A percentile compares a stretch with the other conserved stretches of the same genome.
Evolutionary conservation across 768 basidiomycete genomes (phyloP).

Genomic region (Trametes maxima): DNA sequence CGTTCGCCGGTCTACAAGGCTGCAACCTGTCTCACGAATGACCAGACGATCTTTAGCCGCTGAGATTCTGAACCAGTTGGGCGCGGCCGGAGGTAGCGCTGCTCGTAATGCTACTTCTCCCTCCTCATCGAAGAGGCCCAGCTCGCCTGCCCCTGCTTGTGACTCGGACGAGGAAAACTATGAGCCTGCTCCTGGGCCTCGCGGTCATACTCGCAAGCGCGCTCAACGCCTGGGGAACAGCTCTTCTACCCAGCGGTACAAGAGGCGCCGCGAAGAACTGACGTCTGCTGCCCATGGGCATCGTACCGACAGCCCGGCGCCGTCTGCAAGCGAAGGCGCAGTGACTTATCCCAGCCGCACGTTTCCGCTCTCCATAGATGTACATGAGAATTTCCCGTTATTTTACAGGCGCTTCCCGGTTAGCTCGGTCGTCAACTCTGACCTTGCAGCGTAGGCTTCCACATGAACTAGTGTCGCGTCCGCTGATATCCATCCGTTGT

Average conservation of each 20-base stretch:
- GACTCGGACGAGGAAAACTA: slow-evolving; percentile 21
- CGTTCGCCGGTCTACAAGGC: not conserved
- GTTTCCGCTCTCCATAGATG: slow-evolving; percentile 52
- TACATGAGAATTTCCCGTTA: slow-evolving; percentile 53
- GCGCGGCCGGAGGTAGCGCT: not conserved
- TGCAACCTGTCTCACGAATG: not conserved
- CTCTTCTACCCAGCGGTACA: not conserved
- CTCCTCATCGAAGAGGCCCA: slow-evolving; percentile 3
- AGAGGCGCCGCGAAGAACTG: not conserved
- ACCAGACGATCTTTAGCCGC: slow-evolving; percentile 4
- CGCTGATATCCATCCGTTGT: not conserved
- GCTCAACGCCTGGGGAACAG: not conserved
- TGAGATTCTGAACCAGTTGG: slow-evolving; percentile 10
- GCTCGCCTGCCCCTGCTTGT: slow-evolving; percentile 1
- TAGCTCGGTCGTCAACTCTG: slow-evolving; percentile 53
- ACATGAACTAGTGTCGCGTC: not conserved
- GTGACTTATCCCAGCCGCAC: slow-evolving; percentile 44
- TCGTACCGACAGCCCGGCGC: not conserved
- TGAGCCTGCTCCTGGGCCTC: not conserved
- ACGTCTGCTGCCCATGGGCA: not conserved
- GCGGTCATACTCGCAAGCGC: slow-evolving; percentile 7
- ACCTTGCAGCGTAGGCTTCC: slow-evolving; percentile 42
- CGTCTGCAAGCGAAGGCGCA: not conserved
- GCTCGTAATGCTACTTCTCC: not conserved
- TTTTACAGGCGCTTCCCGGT: slow-evolving; percentile 74